These are phyloP conservation scores for Tulasnella sp. DNA, from an alignment of 768 basidiomycete genomes.

Conservation along the genomic window DNA sequence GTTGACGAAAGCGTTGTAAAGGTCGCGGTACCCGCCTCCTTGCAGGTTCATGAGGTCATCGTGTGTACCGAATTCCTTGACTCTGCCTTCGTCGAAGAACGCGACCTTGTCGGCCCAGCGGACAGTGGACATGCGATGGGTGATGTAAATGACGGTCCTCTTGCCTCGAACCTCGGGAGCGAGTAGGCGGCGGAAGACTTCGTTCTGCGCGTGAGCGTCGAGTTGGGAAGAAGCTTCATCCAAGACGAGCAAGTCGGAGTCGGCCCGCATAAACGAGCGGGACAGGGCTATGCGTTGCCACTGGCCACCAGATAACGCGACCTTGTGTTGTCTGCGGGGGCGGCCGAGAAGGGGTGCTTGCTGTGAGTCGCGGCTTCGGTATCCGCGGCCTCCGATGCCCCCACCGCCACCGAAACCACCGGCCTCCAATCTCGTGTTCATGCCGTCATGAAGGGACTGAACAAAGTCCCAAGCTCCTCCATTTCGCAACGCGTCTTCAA, in stretches of 20 bases:
- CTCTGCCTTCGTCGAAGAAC: constrained; percentile 35
- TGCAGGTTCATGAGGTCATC: constrained; percentile 46
- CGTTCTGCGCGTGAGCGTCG: constrained; percentile 9
- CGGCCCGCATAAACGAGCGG: constrained; percentile 79
- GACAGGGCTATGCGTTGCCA: constrained; percentile 86
- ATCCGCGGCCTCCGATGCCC: constrained; percentile 10
- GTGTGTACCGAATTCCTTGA: constrained; percentile 70
- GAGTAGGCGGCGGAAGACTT: constrained; percentile 42
- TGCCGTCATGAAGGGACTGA: constrained; percentile 56
- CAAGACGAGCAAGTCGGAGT: constrained; percentile 71
- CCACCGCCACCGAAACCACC: constrained; percentile 24
- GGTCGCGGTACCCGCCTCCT: constrained; percentile 17
- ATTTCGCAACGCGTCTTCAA: constrained; percentile 58
- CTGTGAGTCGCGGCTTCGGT: neutral
- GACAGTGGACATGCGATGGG: constrained; percentile 72
- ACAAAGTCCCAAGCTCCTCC: constrained; percentile 66
- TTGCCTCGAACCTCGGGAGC: constrained; percentile 63
- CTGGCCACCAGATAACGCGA: constrained; percentile 77
- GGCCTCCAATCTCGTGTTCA: constrained; percentile 63
- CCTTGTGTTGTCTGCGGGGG: constrained; percentile 10
- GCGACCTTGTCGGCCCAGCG: constrained; percentile 64
- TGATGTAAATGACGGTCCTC: constrained; percentile 70
- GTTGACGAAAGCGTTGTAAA: constrained; percentile 2
- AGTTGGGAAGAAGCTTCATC: constrained; percentile 54
- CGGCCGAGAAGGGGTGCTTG: neutral